A percentile compares a stretch with the other conserved stretches of the same genome.
Evolutionary conservation across 495 filamentous ascomycete genomes (phyloP).

Genomic region (Aspergillus homomorphus): DNA sequence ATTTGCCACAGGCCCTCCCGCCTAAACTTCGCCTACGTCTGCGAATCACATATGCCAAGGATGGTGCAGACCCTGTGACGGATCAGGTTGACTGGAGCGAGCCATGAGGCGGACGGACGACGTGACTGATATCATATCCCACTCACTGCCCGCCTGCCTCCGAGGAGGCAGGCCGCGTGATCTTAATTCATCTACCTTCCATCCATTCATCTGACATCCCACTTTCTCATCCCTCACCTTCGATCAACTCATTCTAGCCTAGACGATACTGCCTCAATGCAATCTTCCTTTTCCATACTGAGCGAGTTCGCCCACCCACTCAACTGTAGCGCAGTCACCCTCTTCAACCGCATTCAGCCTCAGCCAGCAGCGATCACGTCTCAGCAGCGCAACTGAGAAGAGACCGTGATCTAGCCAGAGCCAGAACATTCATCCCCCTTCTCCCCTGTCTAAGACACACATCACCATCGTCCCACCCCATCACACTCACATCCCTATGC

Average conservation of each 20-base stretch:
- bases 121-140: background rate
- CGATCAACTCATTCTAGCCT: background rate
- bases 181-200: background rate
- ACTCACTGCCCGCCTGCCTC: background rate
- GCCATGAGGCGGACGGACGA: slow-evolving; percentile 38
- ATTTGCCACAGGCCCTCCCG: slow-evolving; percentile 54
- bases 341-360: background rate
- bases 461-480: too few species aligned
- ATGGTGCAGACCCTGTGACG: slow-evolving; percentile 63
- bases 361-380: background rate
- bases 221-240: background rate
- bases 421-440: background rate
- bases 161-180: background rate
- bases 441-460: background rate
- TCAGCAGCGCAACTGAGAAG: background rate
- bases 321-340: background rate
- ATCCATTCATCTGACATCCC: background rate
- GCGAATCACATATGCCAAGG: slow-evolving; percentile 75
- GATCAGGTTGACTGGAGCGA: slow-evolving; percentile 98
- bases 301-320: background rate
- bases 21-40: slow-evolving; percentile 76
- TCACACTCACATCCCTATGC: too few species aligned
- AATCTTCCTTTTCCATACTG: background rate
- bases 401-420: background rate
- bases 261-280: background rate